A percentile compares a stretch with the other conserved stretches of the same genome.
Evolutionary conservation across 257 asterid species (phyloP).

Genomic region (Marsdenia floribunda): DNA sequence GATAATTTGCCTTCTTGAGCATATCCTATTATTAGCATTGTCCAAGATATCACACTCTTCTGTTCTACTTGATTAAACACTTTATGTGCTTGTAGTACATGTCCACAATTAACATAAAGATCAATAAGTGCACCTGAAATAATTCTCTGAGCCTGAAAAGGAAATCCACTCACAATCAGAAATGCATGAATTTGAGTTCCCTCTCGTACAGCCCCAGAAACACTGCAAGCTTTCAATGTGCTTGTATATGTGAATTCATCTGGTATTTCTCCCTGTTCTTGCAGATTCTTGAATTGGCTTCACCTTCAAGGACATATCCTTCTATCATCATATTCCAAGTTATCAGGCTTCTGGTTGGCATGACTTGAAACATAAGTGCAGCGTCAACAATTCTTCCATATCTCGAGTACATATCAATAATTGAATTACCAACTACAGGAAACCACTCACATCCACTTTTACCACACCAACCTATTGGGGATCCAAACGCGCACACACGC

Average conservation of each 20-base stretch:
- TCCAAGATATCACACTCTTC: slow-evolving; percentile 46
- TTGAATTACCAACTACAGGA: no score
- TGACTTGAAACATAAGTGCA: slow-evolving; percentile 33
- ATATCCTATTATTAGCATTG: slow-evolving; percentile 42
- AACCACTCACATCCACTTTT: no score
- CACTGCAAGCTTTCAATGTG: no score
- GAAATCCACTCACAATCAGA: no score
- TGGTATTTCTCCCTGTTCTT: slow-evolving; percentile 39
- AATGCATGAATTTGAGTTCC: no score
- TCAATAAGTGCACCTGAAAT: slow-evolving; percentile 55
- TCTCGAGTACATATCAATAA: slow-evolving; percentile 53
- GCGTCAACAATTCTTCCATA: slow-evolving; percentile 38
- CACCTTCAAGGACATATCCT: slow-evolving; percentile 35
- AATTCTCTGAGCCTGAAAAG: no score
- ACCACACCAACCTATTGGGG: no score
- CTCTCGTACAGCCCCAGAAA: no score
- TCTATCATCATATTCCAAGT: slow-evolving; percentile 60
- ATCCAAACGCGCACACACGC: no score
- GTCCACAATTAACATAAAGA: slow-evolving; percentile 48
- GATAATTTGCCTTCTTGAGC: slow-evolving; percentile 41
- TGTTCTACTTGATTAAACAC: slow-evolving; percentile 34
- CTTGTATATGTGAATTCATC: slow-evolving; percentile 56
- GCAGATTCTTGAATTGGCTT: slow-evolving; percentile 41
- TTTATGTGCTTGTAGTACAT: slow-evolving; percentile 32
- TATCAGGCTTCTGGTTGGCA: slow-evolving; percentile 36